These are phyloP conservation scores for Tylopilus sp. DNA, from an alignment of 768 basidiomycete species.

Conservation along the genomic window DNA sequence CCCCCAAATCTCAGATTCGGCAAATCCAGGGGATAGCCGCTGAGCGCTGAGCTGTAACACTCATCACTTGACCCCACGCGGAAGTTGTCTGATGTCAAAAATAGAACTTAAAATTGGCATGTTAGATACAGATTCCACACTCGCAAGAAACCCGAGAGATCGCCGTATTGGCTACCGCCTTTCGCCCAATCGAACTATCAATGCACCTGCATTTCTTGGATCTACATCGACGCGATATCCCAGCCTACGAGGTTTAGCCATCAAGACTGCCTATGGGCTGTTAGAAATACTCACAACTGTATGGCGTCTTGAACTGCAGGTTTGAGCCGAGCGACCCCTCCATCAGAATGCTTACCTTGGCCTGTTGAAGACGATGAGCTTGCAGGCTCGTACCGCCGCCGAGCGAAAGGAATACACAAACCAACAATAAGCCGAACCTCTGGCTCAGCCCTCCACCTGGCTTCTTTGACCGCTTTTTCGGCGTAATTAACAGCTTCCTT, in stretches of 20 bases:
- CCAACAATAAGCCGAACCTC: constrained; percentile 84
- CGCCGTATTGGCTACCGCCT: not conserved
- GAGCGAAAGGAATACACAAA: constrained; percentile 32
- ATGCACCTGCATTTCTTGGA: constrained; percentile 76
- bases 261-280: not conserved
- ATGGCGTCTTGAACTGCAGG: constrained; percentile 87
- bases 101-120: too few species aligned
- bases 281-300: constrained; percentile 52
- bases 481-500: constrained; percentile 81
- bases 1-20: too few species aligned
- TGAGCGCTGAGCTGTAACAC: too few species aligned
- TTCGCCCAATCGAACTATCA: constrained; percentile 54
- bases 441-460: constrained; percentile 54
- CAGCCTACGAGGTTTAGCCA: constrained; percentile 44
- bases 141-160: not conserved
- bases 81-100: too few species aligned
- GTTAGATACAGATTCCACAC: too few species aligned
- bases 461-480: constrained; percentile 66
- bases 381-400: not conserved
- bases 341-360: constrained; percentile 83
- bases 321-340: constrained; percentile 76
- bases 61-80: too few species aligned
- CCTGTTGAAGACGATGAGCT: constrained; percentile 40
- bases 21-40: too few species aligned
- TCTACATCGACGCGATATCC: constrained; percentile 71